Base-by-base conservation (phyloP, 768 basidiomycete species). In the Gelatoporia subvermispora region DNA sequence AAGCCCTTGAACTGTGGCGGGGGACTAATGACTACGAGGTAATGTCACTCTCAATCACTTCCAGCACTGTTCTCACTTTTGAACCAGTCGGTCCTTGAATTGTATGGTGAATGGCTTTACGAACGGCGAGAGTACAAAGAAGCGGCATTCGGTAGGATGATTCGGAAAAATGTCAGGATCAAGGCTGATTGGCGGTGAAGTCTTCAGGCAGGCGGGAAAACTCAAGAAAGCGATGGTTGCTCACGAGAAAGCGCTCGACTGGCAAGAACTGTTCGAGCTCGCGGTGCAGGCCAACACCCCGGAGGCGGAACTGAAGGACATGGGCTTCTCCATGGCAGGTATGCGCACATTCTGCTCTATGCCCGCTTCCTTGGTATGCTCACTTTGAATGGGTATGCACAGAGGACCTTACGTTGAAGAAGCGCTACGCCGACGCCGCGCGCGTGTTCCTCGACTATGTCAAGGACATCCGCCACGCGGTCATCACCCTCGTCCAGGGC, bases 181-280 rank as follows among this genome's bases (percentile, higher is more conserved):
- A 11, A 20, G 16, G 17, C 48, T 52, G 3, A 49, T 13, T 10
- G 15, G 16, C 18, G 58, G 28, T 44, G 1, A 55, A 90, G 94
- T 84, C 0, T 96, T 93, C 67, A 65, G 78, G 0, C 78, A 90
- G 54, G 90, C 88, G 8, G 64, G 68, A 3, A 72, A 79, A 45
- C 67, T 71, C 1, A 61, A 72, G 4, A 93, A 91, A 51, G 91
- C 94, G 1, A 83, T 99, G 78, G 73, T 85, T 8, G 84, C 94
- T 0, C 82, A 93, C 58, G 94, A 97, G 65, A 85, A 84, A 48
- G 87, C 88, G 0, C 70, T 92, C 25, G 80, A 87, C 46, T 99
- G 95, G 95, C 84, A 87, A 59, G 92, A 94, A 54, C 71, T 96
- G 0, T 97, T 99, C 64, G 83, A 88, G 21, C 69, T 96, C 22